Evolutionary conservation across 2,329 filamentous ascomycete genomes (phyloP), one percentile per base, ranked within the genome.

Genomic region (Aspergillus sp.): DNA sequence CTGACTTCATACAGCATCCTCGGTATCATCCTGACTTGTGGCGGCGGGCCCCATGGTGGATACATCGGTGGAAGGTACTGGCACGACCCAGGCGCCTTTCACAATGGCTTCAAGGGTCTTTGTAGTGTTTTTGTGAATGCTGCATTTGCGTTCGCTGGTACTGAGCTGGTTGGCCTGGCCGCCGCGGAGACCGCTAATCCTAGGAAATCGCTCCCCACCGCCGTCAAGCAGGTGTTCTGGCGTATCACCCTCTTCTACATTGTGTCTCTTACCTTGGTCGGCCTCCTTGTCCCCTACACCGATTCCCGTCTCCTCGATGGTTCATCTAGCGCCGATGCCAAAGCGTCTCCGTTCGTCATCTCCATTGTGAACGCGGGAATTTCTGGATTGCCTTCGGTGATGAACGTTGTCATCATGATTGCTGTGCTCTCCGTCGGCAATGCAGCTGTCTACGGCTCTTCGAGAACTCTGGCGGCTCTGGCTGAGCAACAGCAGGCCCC

Each of bases 141-240:
- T 17, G 84, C 85, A 2, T 88, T 88, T 66, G 80, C 85, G 51
- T 88, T 87, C 71, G 81, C 82, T 48, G 86, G 86, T 64, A 87
- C 85, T 23, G 86, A 88, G 72, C 75, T 88, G 39, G 83, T 86
- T 47, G 86, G 85, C 70, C 75, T 87, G 48, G 83, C 84, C 23
- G 84, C 84, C 41, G 84, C 84, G 21, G 84, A 87, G 71, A 83
- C 84, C 8, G 77, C 76, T 19, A 84, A 86, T 63, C 84, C 85
- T 38, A 77, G 80, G 60, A 84, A 95, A 72, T 90, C 89, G 1
- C 82, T 97, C 0, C 93, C 93, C 0, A 92, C 88, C 0, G 93
- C 93, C 11, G 87, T 96, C 70, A 96, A 96, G 78, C 92, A 96
- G 74, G 92, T 96, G 21, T 96, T 96, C 76, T 97, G 93, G 92